Evolutionary conservation across 306 rosid genomes (phyloP), one percentile per base, ranked within the genome.

Genomic region (Gastrolobium bilobum): DNA sequence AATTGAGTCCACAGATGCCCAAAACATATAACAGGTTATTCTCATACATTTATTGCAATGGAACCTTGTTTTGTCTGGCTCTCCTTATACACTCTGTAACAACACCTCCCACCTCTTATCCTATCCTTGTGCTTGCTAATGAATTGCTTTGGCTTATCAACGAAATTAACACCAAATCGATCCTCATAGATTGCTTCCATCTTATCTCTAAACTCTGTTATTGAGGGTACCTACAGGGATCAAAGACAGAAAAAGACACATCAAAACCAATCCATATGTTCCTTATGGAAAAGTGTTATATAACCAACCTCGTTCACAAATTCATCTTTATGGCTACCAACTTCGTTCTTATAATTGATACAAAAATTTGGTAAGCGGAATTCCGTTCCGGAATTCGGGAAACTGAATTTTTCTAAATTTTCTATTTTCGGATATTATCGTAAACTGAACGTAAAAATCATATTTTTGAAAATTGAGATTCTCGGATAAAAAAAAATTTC

Each of bases 1-100:
- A 74, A 80, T 75, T 68, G 70, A 78, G 67, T 63, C 37, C 70
- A 10, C 43, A 52, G 63, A 71, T 68, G 58, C 86, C 79, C 52
- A 50, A 77, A 78, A 63, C 46, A 82, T 48, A 31, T 34, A 56
- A 57, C 38, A 68, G 13, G 54, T 79, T 84, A 42, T 69, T 75
- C 79, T 39, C 77, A 71, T 79, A 76, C 86, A 85, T 81, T 87
- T 77, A 75, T 70, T 81, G 86, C 77, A 11, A 7, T 48, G 38
- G 37, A 67, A 68, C 58, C 67, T 70, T 73, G 46, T 82, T 85
- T 68, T 81, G 75, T 87, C 79, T 54, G 13, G 39, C 71, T 30
- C 71, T 30, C 8, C 14, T 13, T 6, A 13, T 46, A 2, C 29
- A 46, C 29, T 53, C 66, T 29, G 9, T 51, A 33, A 63, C 52